Evolutionary conservation across 2,329 filamentous ascomycete genomes (phyloP), one percentile per base, ranked within the genome.

Genomic region (Fulvia fulva): DNA sequence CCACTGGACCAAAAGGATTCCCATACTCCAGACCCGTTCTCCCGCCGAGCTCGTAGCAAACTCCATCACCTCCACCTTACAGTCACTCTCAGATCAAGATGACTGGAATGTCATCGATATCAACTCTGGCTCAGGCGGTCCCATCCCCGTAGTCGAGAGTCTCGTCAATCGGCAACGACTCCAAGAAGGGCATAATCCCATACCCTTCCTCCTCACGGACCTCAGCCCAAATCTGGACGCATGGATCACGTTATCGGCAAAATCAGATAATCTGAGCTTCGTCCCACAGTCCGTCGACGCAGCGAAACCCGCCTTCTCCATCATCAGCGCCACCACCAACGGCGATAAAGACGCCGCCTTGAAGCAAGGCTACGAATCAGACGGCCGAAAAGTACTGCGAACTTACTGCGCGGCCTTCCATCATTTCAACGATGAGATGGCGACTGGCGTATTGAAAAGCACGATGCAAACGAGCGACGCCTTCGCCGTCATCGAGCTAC

Each of bases 401-500:
- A 74, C 91, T 51, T 91, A 89, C 72, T 89, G 87, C 69, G 77
- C 90, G 1, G 83, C 87, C 1, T 92, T 92, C 68, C 89, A 91
- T 72, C 88, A 91, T 74, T 91, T 91, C 65, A 81, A 85, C 61
- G 86, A 91, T 67, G 74, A 75, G 3, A 73, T 85, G 19, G 88
- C 86, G 0, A 74, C 71, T 25, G 77, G 78, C 8, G 87, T 90
- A 28, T 70, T 92, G 30, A 77, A 77, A 53, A 85, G 88, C 69
- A 87, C 86, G 0, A 72, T 90, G 37, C 78, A 83, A 65, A 88
- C 83, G 0, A 81, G 83, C 53, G 81, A 88, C 61, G 87, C 83
- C 0, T 87, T 90, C 65, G 86, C 81, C 8, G 88, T 91, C 59
- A 85, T 91, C 61, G 88, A 91, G 73, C 79, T 91, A n/a, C 87